Conservation (phyloP, 2,329 filamentous ascomycete species). For the Cercospora zeae-maydis region DNA sequence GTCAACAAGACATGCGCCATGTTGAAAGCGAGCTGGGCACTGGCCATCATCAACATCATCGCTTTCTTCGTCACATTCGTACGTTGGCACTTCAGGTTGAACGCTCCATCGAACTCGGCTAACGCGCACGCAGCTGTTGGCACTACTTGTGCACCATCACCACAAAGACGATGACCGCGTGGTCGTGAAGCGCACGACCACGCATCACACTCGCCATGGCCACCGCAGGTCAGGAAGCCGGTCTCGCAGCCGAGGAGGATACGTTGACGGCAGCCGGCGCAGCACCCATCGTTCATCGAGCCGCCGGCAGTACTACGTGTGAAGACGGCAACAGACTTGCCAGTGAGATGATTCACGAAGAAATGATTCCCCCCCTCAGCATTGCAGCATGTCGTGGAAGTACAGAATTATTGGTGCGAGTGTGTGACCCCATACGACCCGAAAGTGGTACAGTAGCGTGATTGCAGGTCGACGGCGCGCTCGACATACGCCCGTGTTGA, state of each 20-base stretch:
- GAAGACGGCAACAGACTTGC: not conserved
- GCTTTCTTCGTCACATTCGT: constrained; percentile 76
- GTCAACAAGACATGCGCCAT: constrained; percentile 79
- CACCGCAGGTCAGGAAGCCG: constrained; percentile 38
- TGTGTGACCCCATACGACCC: not conserved
- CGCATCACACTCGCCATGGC: constrained; percentile 47
- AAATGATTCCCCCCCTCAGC: not conserved
- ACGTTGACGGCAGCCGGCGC: constrained; percentile 27
- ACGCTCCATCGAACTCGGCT: not conserved
- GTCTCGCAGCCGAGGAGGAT: constrained; percentile 29
- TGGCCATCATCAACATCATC: constrained; percentile 82
- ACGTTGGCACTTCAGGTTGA: constrained; percentile 29
- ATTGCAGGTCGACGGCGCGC: not conserved
- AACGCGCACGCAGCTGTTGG: constrained; percentile 49
- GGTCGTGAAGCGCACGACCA: constrained; percentile 53
- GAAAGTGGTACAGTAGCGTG: not conserved
- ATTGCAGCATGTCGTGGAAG: not conserved
- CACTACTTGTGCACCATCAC: constrained; percentile 54
- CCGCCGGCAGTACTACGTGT: constrained; percentile 34
- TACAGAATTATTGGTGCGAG: not conserved
- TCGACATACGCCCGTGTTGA: too few species aligned
- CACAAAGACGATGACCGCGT: constrained; percentile 49
- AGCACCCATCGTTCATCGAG: constrained; percentile 30
- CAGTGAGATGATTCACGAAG: not conserved
- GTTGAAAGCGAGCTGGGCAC: constrained; percentile 85